phyloP scores from a whole-genome alignment of 1,139 yeast species.

The Kazachstania sp. region DNA sequence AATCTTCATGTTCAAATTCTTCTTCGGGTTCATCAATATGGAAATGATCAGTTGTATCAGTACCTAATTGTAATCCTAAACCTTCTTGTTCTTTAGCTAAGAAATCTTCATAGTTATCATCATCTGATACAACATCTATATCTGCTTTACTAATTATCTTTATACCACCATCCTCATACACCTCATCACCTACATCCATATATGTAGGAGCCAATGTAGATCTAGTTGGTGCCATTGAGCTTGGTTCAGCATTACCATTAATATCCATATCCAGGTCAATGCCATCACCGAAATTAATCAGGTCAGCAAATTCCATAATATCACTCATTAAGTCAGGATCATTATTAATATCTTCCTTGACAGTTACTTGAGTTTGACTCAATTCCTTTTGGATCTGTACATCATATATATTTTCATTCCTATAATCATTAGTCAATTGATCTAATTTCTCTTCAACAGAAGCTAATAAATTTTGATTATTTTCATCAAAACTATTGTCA shows the following conservation, averaged over 20 bases:
- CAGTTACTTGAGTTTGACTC: background rate
- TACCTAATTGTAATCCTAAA: background rate
- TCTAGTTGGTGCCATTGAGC: conserved; percentile 11
- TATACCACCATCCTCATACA: background rate
- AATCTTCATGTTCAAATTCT: conserved; percentile 25
- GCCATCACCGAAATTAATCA: conserved; percentile 51
- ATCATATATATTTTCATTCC: conserved; percentile 8
- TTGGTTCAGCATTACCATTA: background rate
- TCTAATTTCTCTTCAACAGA: conserved; percentile 24
- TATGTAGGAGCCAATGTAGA: conserved; percentile 6
- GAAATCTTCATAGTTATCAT: background rate
- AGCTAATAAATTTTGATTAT: conserved; percentile 16
- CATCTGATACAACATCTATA: background rate
- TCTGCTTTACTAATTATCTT: background rate
- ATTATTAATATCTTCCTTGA: conserved; percentile 12
- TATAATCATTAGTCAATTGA: conserved; percentile 17
- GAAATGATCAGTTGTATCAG: background rate
- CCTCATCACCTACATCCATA: background rate
- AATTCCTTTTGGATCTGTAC: background rate
- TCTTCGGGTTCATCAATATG: conserved; percentile 2
- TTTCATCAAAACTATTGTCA: conserved; percentile 1
- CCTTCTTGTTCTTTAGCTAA: background rate
- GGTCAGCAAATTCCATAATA: conserved; percentile 53
- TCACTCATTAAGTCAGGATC: conserved; percentile 33
- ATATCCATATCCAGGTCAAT: conserved; percentile 28